Conservation (phyloP, 306 rosid species). For the Crotalaria pallida region DNA sequence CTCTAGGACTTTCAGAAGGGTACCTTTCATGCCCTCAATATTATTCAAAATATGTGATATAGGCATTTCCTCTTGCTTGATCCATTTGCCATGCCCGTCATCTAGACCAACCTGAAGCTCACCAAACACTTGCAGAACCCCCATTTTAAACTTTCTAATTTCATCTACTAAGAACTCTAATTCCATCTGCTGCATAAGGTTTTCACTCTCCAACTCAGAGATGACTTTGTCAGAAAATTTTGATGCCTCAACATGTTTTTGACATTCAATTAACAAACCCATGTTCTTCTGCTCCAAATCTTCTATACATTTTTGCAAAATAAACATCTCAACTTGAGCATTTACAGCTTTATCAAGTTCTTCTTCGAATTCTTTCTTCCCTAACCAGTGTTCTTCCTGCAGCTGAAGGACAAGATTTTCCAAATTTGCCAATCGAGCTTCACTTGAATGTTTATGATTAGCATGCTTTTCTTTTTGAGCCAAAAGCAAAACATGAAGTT, state of each 20-base stretch:
- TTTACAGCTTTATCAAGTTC: slow-evolving; percentile 82
- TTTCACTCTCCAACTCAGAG: slow-evolving; percentile 89
- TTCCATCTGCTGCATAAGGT: slow-evolving; percentile 92
- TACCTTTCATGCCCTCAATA: slow-evolving; percentile 60
- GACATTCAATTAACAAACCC: slow-evolving; percentile 55
- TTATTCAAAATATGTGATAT: slow-evolving; percentile 48
- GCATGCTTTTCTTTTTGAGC: slow-evolving; percentile 60
- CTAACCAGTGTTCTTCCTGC: slow-evolving; percentile 55
- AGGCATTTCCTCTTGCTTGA: slow-evolving; percentile 47
- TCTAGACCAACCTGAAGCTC: slow-evolving; percentile 59
- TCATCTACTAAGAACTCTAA: slow-evolving; percentile 70
- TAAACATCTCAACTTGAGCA: slow-evolving; percentile 90
- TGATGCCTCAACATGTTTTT: slow-evolving; percentile 68
- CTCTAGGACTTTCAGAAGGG: slow-evolving; percentile 51
- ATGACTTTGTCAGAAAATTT: slow-evolving; percentile 69
- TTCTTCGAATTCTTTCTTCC: slow-evolving; percentile 80
- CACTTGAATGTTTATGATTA: slow-evolving; percentile 52
- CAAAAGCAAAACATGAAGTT: slow-evolving; percentile 51
- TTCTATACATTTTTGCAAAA: slow-evolving; percentile 84
- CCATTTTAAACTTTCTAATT: slow-evolving; percentile 64
- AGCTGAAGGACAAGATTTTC: slow-evolving; percentile 51
- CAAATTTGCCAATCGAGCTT: slow-evolving; percentile 57
- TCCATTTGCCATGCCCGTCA: slow-evolving; percentile 33
- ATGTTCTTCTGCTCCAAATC: slow-evolving; percentile 84
- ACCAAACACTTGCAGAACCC: slow-evolving; percentile 52